These are phyloP conservation scores for Nemania serpens DNA, from an alignment of 2,329 filamentous ascomycete species.

Conservation along the genomic window DNA sequence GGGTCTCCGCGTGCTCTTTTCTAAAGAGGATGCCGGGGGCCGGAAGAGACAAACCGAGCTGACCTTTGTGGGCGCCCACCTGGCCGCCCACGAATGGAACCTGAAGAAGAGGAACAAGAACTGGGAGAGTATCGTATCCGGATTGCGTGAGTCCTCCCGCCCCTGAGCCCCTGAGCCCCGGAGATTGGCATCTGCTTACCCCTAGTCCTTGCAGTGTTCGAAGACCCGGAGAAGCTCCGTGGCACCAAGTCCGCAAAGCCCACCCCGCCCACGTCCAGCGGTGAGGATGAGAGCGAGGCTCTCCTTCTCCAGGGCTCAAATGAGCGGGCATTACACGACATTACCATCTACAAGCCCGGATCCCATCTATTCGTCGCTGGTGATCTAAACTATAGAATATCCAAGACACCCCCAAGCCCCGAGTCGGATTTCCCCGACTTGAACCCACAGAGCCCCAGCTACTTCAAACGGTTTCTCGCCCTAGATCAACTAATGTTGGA, in stretches of 20 bases:
- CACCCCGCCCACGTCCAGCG: constrained; percentile 23
- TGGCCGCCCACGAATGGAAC: constrained; percentile 85
- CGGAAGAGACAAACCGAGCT: constrained; percentile 60
- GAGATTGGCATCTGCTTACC: constrained; percentile 8
- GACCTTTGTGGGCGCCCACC: constrained; percentile 86
- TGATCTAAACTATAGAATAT: constrained; percentile 94
- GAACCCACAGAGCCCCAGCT: constrained; percentile 58
- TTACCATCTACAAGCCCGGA: constrained; percentile 74
- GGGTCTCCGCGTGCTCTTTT: constrained; percentile 71
- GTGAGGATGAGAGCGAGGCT: constrained; percentile 29
- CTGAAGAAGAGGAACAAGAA: constrained; percentile 79
- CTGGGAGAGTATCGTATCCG: constrained; percentile 82
- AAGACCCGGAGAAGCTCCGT: constrained; percentile 51
- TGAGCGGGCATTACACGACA: constrained; percentile 54
- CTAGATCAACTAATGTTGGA: constrained; percentile 82
- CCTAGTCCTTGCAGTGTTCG: constrained; percentile 63
- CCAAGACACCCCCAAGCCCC: constrained; percentile 64
- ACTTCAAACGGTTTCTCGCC: constrained; percentile 70
- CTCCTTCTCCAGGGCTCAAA: constrained; percentile 33
- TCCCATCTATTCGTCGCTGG: constrained; percentile 85
- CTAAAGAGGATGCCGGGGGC: constrained; percentile 43
- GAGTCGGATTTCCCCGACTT: constrained; percentile 67
- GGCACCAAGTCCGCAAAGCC: constrained; percentile 14
- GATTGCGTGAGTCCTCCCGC: constrained; percentile 49
- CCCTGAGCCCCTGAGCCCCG: neutral